Base-by-base conservation (phyloP, 2,329 filamentous ascomycete species). In the Fusarium armeniacum region DNA sequence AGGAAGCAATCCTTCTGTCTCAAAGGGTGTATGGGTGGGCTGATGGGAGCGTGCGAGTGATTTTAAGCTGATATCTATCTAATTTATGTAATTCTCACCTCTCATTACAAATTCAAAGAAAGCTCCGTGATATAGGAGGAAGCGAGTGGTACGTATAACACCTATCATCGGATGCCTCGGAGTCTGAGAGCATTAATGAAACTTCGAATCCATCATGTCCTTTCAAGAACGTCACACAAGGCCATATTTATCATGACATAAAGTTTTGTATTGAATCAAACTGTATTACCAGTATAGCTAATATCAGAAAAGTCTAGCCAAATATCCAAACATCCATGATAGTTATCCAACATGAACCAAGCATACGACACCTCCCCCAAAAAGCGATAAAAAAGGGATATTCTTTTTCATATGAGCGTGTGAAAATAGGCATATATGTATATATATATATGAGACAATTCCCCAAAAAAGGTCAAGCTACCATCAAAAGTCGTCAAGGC, bases 51-150 rank as follows among this genome's bases (percentile, higher is more conserved):
- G 54, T 51, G 50, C 62, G 24, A 59, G 33, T 67, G 56, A 9
- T 62, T 70, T 55, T 12, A 18, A n/a, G 18, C 53, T 54, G 62
- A 70, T 60, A 70, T 50, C 50, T 70, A 70, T 50, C 50, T 70
- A 70, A 70, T 70, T 57, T 36, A 70, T 53, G 55, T 70, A 70
- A 70, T 70, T 60, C 67, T 68, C 67, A 43, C 44, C 62, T 68
- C 67, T 70, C 16, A n/a, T 16, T 8, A 6, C 22, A 4, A 8
- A 8, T 24, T 9, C 3, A 3, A 10, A 26, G 20, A 6, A 2
- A 24, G 4, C 20, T 3, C 7, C 4, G 15, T 4, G 13, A n/a
- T 18, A 5, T 20, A 13, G 11, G 16, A 6, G n/a, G 12, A 35
- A 18, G 18, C 3, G 7, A 13, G 9, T 18, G 10, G 41, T 18